Percentiles rank a stretch among this genome's conserved stretches.
Conservation (phyloP, 2,329 filamentous ascomycete species). For the Dothistroma septosporum region DNA sequence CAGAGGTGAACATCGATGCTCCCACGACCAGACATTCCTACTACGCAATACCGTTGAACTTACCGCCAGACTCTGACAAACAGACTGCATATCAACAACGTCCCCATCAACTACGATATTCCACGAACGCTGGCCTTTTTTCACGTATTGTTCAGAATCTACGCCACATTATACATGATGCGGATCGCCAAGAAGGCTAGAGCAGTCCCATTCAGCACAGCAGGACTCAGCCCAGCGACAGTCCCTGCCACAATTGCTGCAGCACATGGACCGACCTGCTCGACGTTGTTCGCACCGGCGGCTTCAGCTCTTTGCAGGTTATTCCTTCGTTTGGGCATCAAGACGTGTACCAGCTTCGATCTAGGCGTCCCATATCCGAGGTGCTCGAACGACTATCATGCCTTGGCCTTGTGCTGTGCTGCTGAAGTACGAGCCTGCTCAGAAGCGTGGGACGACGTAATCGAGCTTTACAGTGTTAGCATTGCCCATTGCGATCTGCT, state of each 20-base stretch:
- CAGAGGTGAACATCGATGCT: too few relatives aligned
- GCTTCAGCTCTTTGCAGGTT: constrained; percentile 37
- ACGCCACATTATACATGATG: constrained; percentile 31
- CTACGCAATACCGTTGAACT: constrained; percentile 12
- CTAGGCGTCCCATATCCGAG: constrained; percentile 28
- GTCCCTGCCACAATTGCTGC: constrained; percentile 39
- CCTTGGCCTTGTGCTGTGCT: not conserved
- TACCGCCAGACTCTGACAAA: constrained; percentile 29
- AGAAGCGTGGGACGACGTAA: constrained; percentile 31
- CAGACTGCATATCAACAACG: constrained; percentile 24
- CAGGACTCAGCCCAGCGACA: constrained; percentile 31
- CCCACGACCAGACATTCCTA: not conserved
- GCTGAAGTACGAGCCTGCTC: not conserved
- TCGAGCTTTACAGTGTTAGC: not conserved
- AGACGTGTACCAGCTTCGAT: constrained; percentile 32
- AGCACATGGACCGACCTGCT: constrained; percentile 41
- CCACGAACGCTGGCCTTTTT: constrained; percentile 20
- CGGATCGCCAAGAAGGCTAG: constrained; percentile 28
- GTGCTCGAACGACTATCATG: constrained; percentile 28
- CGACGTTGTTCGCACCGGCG: constrained; percentile 37
- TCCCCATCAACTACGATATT: constrained; percentile 22
- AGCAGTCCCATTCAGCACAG: constrained; percentile 28
- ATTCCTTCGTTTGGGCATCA: constrained; percentile 33
- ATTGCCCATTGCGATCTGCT: not conserved
- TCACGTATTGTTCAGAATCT: constrained; percentile 27